A percentile compares a stretch with the other conserved stretches of the same genome.
Evolutionary conservation across 345 rosid species (phyloP).

Genomic region (Melaleuca quinquenervia): DNA sequence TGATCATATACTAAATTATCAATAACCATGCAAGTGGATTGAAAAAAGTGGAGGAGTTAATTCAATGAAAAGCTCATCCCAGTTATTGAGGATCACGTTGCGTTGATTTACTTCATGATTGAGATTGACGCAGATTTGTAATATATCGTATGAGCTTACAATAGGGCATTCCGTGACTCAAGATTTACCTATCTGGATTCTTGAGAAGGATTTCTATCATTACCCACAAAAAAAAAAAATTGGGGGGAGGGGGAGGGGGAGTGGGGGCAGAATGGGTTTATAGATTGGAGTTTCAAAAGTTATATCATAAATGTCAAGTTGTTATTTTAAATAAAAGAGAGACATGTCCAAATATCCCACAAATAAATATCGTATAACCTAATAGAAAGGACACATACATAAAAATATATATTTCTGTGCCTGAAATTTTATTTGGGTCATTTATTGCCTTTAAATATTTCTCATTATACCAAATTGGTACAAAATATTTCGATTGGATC

Average conservation of each 20-base stretch:
- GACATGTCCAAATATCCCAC: background rate
- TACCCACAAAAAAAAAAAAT: background rate
- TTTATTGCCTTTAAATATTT: background rate
- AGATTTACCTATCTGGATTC: background rate
- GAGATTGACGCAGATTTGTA: background rate
- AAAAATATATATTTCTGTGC: background rate
- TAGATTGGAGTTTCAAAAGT: background rate
- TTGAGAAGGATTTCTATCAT: rapidly evolving
- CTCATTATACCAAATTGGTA: background rate
- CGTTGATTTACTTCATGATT: background rate
- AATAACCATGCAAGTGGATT: background rate
- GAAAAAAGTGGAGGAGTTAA: background rate
- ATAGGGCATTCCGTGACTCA: background rate
- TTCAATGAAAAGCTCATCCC: background rate
- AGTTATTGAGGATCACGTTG: background rate
- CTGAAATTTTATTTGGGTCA: background rate
- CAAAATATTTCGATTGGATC: too few relatives aligned
- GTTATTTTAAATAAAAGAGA: background rate
- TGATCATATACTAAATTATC: background rate
- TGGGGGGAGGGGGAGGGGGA: too few relatives aligned
- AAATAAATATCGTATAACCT: background rate
- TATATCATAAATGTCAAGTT: background rate
- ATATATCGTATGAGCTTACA: background rate
- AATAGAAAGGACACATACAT: background rate
- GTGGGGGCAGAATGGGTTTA: background rate